phyloP scores from a whole-genome alignment of 345 rosid genomes.

The Carallia pectinifolia region DNA sequence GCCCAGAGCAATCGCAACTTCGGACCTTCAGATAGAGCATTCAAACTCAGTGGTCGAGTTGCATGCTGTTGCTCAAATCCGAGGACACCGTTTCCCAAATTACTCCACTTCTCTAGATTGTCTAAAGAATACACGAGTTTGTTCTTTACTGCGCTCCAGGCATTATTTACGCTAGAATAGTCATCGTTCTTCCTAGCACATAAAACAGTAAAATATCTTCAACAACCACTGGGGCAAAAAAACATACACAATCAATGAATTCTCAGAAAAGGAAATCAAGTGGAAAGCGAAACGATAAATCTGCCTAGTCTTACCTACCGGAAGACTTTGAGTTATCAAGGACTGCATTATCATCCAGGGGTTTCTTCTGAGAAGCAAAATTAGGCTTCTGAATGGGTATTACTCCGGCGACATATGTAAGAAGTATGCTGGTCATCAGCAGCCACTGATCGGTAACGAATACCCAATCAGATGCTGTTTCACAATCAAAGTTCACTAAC shows the following conservation, averaged over 20 bases:
- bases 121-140: slow-evolving; percentile 73
- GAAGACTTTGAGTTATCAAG: slow-evolving; percentile 48
- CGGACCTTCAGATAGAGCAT: slow-evolving; percentile 68
- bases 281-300: slow-evolving; percentile 16
- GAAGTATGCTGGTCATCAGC: slow-evolving; percentile 63
- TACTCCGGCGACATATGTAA: slow-evolving; percentile 82
- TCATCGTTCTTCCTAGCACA: slow-evolving; percentile 41
- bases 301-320: slow-evolving; percentile 93
- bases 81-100: slow-evolving; percentile 40
- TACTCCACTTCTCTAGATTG: slow-evolving; percentile 40
- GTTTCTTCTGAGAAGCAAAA: slow-evolving; percentile 31
- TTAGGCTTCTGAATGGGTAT: slow-evolving; percentile 50
- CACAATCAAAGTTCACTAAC: slow-evolving; percentile 52
- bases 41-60: slow-evolving; percentile 58
- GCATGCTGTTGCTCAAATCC: slow-evolving; percentile 42
- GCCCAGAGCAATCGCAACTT: slow-evolving; percentile 72
- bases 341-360: slow-evolving; percentile 25
- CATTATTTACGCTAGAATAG: slow-evolving; percentile 34
- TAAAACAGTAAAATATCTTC: slow-evolving; percentile 11
- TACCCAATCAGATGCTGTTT: slow-evolving; percentile 51
- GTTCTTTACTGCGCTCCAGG: slow-evolving; percentile 62
- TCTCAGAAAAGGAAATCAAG: slow-evolving; percentile 3
- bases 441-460: slow-evolving; percentile 70
- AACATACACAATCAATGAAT: neutral
- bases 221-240: slow-evolving; percentile 7